Conservation (phyloP, 2,329 filamentous ascomycete species). For the Trematosphaeria pertusa region DNA sequence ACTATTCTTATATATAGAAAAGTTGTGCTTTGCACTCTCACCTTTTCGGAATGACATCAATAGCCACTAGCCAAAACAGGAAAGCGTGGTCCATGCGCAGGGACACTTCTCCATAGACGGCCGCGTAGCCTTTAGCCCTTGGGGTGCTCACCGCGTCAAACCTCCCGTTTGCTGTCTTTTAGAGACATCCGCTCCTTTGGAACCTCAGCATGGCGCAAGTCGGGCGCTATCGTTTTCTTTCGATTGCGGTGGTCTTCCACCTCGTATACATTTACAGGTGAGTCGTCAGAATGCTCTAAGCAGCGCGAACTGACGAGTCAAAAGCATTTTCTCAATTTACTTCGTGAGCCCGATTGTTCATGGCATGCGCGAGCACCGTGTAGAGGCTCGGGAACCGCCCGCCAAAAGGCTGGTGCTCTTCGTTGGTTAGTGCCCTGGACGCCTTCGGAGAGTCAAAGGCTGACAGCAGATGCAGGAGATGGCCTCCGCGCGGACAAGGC, state of each 20-base stretch:
- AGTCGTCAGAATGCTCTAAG: conserved; percentile 4
- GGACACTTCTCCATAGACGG: too few relatives aligned
- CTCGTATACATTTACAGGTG: conserved; percentile 78
- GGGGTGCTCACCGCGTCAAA: conserved; percentile 28
- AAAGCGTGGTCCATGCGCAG: too few relatives aligned
- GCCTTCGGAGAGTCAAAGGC: conserved; percentile 2
- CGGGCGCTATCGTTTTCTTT: conserved; percentile 81
- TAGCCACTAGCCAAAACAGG: not conserved
- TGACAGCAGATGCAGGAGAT: conserved; percentile 64
- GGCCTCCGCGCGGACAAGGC: conserved; percentile 97
- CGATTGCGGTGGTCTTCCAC: conserved; percentile 90
- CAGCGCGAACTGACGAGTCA: conserved; percentile 10
- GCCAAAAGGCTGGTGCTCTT: conserved; percentile 91
- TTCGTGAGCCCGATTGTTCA: conserved; percentile 97
- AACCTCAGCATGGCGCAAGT: conserved; percentile 58
- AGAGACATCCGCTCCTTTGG: conserved; percentile 35
- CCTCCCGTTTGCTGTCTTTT: conserved; percentile 25
- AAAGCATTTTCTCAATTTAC: conserved; percentile 96
- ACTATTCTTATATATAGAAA: too few relatives aligned
- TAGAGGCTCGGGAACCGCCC: conserved; percentile 76
- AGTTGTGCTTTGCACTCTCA: too few relatives aligned
- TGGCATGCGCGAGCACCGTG: conserved; percentile 84
- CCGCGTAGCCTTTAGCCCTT: conserved; percentile 21
- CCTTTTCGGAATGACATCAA: too few relatives aligned
- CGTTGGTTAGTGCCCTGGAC: conserved; percentile 67